phyloP scores from a whole-genome alignment of 345 rosid genomes.

The Heritiera littoralis region DNA sequence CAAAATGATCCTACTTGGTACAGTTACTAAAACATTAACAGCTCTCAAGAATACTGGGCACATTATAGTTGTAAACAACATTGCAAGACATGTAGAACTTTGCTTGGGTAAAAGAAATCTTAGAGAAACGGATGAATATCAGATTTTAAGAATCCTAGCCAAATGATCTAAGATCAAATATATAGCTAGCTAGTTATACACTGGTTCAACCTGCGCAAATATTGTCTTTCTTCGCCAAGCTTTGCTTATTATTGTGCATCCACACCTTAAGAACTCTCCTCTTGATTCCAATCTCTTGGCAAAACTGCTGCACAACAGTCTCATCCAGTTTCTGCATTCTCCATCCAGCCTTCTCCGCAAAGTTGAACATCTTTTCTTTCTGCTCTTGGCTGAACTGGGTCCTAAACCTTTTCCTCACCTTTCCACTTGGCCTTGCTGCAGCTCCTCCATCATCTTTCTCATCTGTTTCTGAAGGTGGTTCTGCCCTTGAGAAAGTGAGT shows the following conservation, averaged over 20 bases:
- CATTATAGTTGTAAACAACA: background rate
- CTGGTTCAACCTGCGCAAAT: background rate
- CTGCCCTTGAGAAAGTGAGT: constrained; percentile 39
- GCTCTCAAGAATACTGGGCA: background rate
- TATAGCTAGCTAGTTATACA: too few relatives aligned
- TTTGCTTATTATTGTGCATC: constrained; percentile 77
- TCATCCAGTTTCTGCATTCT: constrained; percentile 83
- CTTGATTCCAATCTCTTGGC: constrained; percentile 51
- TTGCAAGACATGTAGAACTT: background rate
- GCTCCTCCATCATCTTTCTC: constrained; percentile 51
- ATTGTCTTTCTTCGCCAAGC: constrained; percentile 31
- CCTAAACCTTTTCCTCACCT: constrained; percentile 73
- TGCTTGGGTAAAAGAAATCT: background rate
- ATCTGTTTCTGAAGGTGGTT: constrained; percentile 62
- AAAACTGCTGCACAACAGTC: constrained; percentile 53
- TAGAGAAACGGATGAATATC: background rate
- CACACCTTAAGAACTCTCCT: constrained; percentile 71
- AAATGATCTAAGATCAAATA: background rate
- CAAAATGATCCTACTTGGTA: background rate
- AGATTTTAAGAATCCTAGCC: background rate
- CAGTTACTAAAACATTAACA: background rate
- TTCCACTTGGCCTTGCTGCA: constrained; percentile 35
- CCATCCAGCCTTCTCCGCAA: constrained; percentile 93
- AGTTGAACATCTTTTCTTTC: constrained; percentile 82
- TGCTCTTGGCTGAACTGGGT: constrained; percentile 85